Percentiles rank a stretch among this genome's conserved stretches.
Evolutionary conservation across 495 filamentous ascomycete genomes (phyloP).

Genomic region (Aspergillus ostianus): DNA sequence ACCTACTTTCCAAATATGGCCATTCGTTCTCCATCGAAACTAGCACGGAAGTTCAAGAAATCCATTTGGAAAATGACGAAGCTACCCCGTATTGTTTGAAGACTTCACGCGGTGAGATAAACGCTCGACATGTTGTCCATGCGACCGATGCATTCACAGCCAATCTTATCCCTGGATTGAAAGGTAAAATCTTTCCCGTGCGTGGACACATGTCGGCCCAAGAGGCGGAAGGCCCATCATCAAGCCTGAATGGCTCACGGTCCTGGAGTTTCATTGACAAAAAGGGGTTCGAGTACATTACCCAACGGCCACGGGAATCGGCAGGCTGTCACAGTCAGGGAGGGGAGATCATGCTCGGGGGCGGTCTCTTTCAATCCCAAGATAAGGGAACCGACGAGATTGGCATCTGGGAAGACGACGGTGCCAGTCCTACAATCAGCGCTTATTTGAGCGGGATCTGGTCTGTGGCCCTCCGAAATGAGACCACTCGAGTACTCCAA

Average conservation of each 20-base stretch:
- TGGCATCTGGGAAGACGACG: conserved; percentile 34
- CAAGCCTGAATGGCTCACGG: conserved; percentile 14
- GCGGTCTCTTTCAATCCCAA: conserved; percentile 30
- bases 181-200: conserved; percentile 41
- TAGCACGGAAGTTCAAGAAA: conserved; percentile 20
- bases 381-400: conserved; percentile 29
- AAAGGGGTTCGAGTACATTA: conserved; percentile 36
- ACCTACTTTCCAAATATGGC: conserved; percentile 26
- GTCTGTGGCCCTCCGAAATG: conserved; percentile 3
- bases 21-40: conserved; percentile 37
- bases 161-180: conserved; percentile 44
- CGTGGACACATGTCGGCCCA: conserved; percentile 50
- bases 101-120: conserved; percentile 35
- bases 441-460: conserved; percentile 14
- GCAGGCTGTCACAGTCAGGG: conserved; percentile 16
- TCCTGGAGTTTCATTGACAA: conserved; percentile 36
- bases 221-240: conserved; percentile 19
- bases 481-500: conserved; percentile 10
- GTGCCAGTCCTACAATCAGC: conserved; percentile 12
- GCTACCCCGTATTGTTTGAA: conserved; percentile 26
- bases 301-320: conserved; percentile 22
- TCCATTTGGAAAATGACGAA: conserved; percentile 1
- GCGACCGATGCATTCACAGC: conserved; percentile 48
- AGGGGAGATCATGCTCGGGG: conserved; percentile 35
- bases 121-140: conserved; percentile 43